Evolutionary conservation across 2,329 filamentous ascomycete species (phyloP).

Genomic region (Raffaelea arxii): DNA sequence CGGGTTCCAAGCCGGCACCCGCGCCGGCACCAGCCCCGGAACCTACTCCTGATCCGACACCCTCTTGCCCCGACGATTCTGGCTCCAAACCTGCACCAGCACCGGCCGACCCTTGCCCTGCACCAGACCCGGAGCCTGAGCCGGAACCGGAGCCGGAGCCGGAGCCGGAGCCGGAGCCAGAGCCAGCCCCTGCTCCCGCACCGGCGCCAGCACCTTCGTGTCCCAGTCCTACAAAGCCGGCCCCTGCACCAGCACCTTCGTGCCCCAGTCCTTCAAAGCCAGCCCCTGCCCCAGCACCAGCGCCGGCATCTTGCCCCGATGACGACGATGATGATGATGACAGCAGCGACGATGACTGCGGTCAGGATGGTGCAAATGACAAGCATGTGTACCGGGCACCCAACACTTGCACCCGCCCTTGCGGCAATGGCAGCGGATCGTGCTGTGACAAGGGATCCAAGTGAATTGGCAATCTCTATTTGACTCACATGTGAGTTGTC

Average conservation of each 20-base stretch:
- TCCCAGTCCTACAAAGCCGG: too few relatives aligned
- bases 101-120: neutral
- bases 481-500: neutral
- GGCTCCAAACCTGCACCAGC: neutral
- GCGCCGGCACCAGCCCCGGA: neutral
- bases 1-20: neutral
- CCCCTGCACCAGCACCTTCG: neutral
- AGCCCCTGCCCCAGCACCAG: neutral
- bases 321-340: neutral
- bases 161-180: neutral
- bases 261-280: too few relatives aligned
- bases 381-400: too few relatives aligned
- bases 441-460: neutral
- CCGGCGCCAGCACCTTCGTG: neutral
- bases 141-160: neutral
- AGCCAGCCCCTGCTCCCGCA: neutral
- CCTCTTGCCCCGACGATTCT: neutral
- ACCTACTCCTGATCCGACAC: neutral
- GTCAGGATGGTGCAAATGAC: neutral
- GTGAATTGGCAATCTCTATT: neutral
- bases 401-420: neutral
- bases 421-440: too few relatives aligned
- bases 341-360: neutral
- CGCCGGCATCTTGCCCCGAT: neutral
- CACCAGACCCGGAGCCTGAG: neutral